Percentiles rank a stretch among this genome's conserved stretches.
phyloP scores from a whole-genome alignment of 768 basidiomycete genomes.

The Rubroboletus pulcherrimus region DNA sequence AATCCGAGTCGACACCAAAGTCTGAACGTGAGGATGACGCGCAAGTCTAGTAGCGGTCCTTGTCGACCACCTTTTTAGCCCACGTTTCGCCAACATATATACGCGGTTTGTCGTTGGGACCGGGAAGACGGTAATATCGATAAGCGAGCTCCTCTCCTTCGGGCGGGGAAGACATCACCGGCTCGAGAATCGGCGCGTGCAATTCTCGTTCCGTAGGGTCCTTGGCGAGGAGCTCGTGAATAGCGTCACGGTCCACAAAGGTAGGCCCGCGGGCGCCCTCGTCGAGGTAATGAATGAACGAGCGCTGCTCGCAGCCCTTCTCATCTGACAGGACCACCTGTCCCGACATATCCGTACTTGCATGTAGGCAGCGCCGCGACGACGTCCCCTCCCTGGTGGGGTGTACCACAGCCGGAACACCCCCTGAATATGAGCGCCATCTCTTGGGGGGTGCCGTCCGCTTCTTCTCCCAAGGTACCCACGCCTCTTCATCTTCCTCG shows the following conservation, averaged over 20 bases:
- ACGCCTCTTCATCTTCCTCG: slow-evolving; percentile 16
- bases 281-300: slow-evolving; percentile 18
- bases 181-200: background rate
- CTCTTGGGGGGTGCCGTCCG: background rate
- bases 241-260: slow-evolving; percentile 12
- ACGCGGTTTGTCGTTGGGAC: fast-evolving
- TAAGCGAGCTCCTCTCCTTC: slow-evolving; percentile 15
- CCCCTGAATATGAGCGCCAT: background rate
- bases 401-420: background rate
- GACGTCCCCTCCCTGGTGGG: background rate
- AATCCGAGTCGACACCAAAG: too few species aligned
- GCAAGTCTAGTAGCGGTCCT: too few species aligned
- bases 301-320: background rate
- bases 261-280: slow-evolving; percentile 12
- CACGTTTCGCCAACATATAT: slow-evolving; percentile 23
- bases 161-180: slow-evolving; percentile 1
- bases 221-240: slow-evolving; percentile 1
- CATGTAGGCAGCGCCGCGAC: background rate
- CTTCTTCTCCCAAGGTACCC: slow-evolving; percentile 18
- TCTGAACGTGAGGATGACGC: too few species aligned
- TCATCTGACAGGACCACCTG: slow-evolving; percentile 6
- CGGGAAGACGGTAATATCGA: slow-evolving; percentile 3
- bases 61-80: slow-evolving; percentile 10
- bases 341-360: background rate
- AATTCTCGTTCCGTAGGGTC: slow-evolving; percentile 2